Evolutionary conservation across 2,329 filamentous ascomycete species (phyloP).

Genomic region (Phialemonium atrogriseum): DNA sequence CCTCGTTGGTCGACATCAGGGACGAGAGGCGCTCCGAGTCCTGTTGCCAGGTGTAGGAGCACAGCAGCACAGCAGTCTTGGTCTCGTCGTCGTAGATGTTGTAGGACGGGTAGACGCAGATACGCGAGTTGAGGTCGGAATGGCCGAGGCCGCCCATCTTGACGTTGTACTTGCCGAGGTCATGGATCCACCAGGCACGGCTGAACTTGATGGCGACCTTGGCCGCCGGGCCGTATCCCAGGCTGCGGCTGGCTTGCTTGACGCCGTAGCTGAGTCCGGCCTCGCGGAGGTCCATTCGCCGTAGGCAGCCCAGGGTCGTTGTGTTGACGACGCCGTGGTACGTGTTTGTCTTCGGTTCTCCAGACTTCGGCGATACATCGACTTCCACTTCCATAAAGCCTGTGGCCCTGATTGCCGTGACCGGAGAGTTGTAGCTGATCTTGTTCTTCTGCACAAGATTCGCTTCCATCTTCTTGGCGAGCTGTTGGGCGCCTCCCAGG

Average conservation of each 20-base stretch:
- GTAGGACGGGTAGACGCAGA: conserved; percentile 28
- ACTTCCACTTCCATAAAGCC: background rate
- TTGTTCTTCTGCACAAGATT: background rate
- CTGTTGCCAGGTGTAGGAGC: conserved; percentile 27
- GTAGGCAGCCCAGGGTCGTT: conserved; percentile 19
- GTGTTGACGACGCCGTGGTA: conserved; percentile 24
- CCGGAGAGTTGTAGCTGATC: background rate
- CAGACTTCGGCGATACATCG: no score
- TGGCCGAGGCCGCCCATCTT: conserved; percentile 18
- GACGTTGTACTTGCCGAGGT: conserved; percentile 11
- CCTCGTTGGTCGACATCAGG: conserved; percentile 11
- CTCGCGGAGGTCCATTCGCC: conserved; percentile 18
- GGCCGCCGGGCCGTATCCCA: conserved; percentile 20
- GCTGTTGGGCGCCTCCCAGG: conserved; percentile 9
- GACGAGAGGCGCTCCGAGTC: conserved; percentile 24
- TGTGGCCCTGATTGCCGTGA: conserved; percentile 4
- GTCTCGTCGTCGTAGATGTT: conserved; percentile 15
- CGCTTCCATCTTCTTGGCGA: conserved; percentile 5
- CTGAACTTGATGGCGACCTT: conserved; percentile 28
- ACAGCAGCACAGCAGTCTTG: conserved; percentile 22
- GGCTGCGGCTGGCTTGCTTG: conserved; percentile 20
- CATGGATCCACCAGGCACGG: conserved; percentile 22
- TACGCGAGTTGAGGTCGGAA: conserved; percentile 22
- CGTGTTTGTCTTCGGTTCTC: background rate
- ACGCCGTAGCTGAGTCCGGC: conserved; percentile 13